Percentiles rank a stretch among this genome's conserved stretches.
phyloP scores from a whole-genome alignment of 2,329 filamentous ascomycete species.

The Paecilomyces formosus region DNA sequence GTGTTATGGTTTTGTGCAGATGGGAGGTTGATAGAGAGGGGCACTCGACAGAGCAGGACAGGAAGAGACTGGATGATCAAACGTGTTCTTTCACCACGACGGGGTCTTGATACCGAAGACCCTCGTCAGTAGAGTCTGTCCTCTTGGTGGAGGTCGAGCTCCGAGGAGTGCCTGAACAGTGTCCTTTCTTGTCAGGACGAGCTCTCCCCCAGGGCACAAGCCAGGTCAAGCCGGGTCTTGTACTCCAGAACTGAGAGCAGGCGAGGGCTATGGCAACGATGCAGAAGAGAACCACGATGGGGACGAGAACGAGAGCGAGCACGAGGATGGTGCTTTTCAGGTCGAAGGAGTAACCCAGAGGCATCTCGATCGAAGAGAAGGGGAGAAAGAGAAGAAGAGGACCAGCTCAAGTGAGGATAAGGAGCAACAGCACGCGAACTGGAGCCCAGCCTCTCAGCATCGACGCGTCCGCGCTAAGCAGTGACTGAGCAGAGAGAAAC shows the following conservation, averaged over 20 bases:
- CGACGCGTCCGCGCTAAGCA: neutral
- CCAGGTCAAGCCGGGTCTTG: constrained; percentile 9
- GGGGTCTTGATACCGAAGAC: constrained; percentile 18
- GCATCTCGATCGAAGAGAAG: constrained; percentile 15
- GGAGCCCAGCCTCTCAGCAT: neutral
- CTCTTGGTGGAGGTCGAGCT: constrained; percentile 24
- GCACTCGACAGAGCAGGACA: neutral
- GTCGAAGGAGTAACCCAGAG: constrained; percentile 19
- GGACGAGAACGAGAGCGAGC: constrained; percentile 40
- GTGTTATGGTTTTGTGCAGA: constrained; percentile 3
- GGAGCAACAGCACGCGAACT: neutral
- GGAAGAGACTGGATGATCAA: constrained; percentile 7
- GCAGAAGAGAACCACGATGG: constrained; percentile 37
- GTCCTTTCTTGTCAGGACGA: constrained; percentile 16
- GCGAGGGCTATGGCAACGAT: constrained; percentile 30
- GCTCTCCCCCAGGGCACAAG: constrained; percentile 14
- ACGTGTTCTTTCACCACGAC: constrained; percentile 15
- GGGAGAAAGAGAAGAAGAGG: neutral
- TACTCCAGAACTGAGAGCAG: constrained; percentile 30
- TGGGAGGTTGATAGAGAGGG: constrained; percentile 22
- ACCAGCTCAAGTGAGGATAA: neutral
- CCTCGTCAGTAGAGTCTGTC: constrained; percentile 18
- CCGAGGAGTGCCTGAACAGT: constrained; percentile 24
- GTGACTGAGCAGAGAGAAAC: neutral
- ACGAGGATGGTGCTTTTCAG: constrained; percentile 32